Evolutionary conservation across 495 filamentous ascomycete genomes (phyloP), one percentile per base, ranked within the genome.

Genomic region (Penicillium pancosmium): DNA sequence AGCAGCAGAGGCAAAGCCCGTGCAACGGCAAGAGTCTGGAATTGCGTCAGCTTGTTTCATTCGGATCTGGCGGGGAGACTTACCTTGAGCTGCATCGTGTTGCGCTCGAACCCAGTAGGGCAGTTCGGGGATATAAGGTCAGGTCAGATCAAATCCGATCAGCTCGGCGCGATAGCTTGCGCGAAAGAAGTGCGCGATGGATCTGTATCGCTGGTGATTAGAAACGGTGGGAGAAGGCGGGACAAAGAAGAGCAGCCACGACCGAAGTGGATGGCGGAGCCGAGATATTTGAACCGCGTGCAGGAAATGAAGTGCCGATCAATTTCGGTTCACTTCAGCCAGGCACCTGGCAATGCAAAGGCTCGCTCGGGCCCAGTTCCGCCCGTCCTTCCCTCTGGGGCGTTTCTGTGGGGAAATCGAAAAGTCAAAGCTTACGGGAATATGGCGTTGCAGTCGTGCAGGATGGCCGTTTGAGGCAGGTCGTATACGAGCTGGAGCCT

Each of bases 81-180:
- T 43, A 69, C 67, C 25, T 62, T 62, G 41, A 62, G 52, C 56
- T 62, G 61, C 67, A 69, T 69, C 18, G 53, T 63, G 64, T 54
- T 50, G 49, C 34, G 10, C 38, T 31, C 21, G 41, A 50, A 52
- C 55, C 31, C 47, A 33, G 8, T 4, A 48, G 46, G 46, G 46
- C 16, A 46, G 41, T 23, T 46, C 3, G 41, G 6, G 15, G 16
- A n/a, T 9, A 46, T 31, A 31, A 31, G 27, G 1, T 31, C 27
- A 31, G 27, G 5, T 31, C 27, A 31, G 27, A 8, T 31, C 27
- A 31, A 6, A 7, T 27, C 25, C 4, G 25, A 27, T 31, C 27
- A 31, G 27, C 5, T 31, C 27, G 8, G 8, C 5, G 27, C 27
- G 27, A 31, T 31, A 31, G 4, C 27, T 31, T 7, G 27, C 27